Evolutionary conservation across 2,329 filamentous ascomycete genomes (phyloP).

Genomic region (Aspergillus sp.): DNA sequence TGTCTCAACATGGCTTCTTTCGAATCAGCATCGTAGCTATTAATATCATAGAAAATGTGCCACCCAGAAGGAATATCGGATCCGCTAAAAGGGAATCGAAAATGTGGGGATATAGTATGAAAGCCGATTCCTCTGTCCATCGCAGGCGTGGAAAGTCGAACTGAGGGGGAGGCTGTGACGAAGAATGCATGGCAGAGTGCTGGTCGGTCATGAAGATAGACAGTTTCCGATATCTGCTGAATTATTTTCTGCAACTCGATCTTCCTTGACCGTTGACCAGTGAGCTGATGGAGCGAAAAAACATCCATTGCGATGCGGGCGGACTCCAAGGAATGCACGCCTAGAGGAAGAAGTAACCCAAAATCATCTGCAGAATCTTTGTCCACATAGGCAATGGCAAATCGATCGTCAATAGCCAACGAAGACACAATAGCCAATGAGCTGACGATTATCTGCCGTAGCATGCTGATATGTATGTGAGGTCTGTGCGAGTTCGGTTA

Average conservation of each 20-base stretch:
- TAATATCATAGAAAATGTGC: slow-evolving; percentile 21
- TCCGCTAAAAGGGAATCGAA: slow-evolving; percentile 13
- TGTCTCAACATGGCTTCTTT: slow-evolving; percentile 13
- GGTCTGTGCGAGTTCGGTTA: slow-evolving; percentile 3
- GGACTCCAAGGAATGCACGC: slow-evolving; percentile 15
- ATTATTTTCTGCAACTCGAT: slow-evolving; percentile 15
- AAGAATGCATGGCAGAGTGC: slow-evolving; percentile 30
- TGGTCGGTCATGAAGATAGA: slow-evolving; percentile 15
- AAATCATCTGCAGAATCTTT: slow-evolving; percentile 11
- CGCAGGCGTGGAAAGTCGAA: slow-evolving; percentile 13
- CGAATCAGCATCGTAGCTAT: slow-evolving; percentile 6
- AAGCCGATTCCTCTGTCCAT: slow-evolving; percentile 22
- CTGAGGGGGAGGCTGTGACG: slow-evolving; percentile 18
- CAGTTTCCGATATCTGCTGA: slow-evolving; percentile 16
- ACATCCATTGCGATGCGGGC: slow-evolving; percentile 13
- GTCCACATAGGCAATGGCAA: slow-evolving; percentile 21
- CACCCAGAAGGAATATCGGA: slow-evolving; percentile 15
- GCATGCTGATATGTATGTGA: slow-evolving; percentile 9
- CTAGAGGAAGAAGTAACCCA: slow-evolving; percentile 20
- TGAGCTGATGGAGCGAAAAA: slow-evolving; percentile 12
- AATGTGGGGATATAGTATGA: slow-evolving; percentile 27
- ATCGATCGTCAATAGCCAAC: slow-evolving; percentile 17
- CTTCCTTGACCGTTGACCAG: slow-evolving; percentile 2
- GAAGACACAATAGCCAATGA: slow-evolving; percentile 18
- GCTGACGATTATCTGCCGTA: slow-evolving; percentile 16